A percentile compares a stretch with the other conserved stretches of the same genome.
These are phyloP conservation scores for Fomitopsis serialis DNA, from an alignment of 768 basidiomycete species.

Conservation along the genomic window DNA sequence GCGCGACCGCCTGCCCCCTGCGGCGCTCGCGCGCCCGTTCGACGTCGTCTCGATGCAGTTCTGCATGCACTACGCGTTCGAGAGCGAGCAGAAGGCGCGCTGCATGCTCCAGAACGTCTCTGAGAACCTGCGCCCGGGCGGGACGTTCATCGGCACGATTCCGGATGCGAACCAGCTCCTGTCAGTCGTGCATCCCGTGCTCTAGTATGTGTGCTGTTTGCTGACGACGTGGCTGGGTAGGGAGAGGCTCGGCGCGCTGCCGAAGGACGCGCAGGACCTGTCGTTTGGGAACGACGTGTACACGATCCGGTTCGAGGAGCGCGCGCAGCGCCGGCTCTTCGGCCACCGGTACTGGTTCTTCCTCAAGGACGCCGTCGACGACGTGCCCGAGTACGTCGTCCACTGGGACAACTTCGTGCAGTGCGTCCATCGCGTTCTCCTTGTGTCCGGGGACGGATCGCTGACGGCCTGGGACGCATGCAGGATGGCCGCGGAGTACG, in stretches of 20 bases:
- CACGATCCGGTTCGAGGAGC: constrained; percentile 79
- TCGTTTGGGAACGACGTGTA: constrained; percentile 91
- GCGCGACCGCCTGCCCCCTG: constrained; percentile 59
- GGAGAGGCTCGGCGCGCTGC: constrained; percentile 64
- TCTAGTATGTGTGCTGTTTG: not conserved
- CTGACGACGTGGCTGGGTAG: constrained; percentile 31
- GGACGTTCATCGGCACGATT: constrained; percentile 95
- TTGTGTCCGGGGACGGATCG: not conserved
- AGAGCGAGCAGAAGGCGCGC: constrained; percentile 78
- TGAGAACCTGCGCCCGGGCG: constrained; percentile 73
- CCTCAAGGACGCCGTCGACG: constrained; percentile 90
- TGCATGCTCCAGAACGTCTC: constrained; percentile 93
- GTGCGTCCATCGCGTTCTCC: constrained; percentile 39
- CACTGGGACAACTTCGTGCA: constrained; percentile 87
- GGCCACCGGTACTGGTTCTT: constrained; percentile 95
- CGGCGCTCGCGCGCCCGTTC: constrained; percentile 59
- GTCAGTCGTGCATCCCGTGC: constrained; percentile 48
- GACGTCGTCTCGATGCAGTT: constrained; percentile 99
- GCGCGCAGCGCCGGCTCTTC: constrained; percentile 56
- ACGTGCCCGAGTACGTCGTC: constrained; percentile 98
- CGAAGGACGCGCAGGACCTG: constrained; percentile 60
- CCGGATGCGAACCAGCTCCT: constrained; percentile 83
- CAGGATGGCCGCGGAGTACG: constrained; percentile 83
- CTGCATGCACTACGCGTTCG: constrained; percentile 99
- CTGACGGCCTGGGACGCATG: not conserved